Evolutionary conservation across 306 rosid species (phyloP).

Genomic region (Dryas octopetala): DNA sequence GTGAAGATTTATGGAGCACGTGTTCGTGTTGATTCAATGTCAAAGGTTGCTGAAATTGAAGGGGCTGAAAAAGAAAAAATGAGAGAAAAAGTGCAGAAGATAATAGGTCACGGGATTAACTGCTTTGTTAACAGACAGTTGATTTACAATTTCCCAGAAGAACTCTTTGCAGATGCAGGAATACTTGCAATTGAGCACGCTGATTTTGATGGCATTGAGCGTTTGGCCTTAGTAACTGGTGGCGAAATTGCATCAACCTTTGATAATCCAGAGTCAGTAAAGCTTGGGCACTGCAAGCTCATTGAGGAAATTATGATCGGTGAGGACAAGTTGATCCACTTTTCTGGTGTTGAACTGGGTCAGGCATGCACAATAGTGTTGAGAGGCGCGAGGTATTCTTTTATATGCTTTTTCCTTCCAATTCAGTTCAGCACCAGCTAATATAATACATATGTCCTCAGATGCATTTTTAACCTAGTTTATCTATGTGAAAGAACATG

Average conservation of each 20-base stretch:
- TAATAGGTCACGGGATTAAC: constrained; percentile 86
- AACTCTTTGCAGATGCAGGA: constrained; percentile 96
- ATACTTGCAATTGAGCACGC: constrained; percentile 98
- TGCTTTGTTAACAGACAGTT: constrained; percentile 91
- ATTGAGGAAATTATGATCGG: constrained; percentile 98
- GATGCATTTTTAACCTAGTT: neutral
- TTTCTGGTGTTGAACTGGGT: constrained; percentile 95
- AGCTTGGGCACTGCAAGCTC: constrained; percentile 87
- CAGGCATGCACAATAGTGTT: constrained; percentile 90
- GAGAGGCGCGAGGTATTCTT: constrained; percentile 86
- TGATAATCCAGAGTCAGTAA: constrained; percentile 95
- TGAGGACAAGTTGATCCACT: constrained; percentile 89
- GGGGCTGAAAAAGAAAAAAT: constrained; percentile 93
- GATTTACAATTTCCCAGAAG: constrained; percentile 96
- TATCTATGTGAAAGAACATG: neutral
- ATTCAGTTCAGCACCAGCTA: neutral
- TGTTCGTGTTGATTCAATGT: constrained; percentile 93
- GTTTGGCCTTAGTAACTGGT: constrained; percentile 84
- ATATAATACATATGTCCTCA: neutral
- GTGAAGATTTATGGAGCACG: constrained; percentile 96
- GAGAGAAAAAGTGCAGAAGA: constrained; percentile 96
- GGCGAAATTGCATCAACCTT: constrained; percentile 96
- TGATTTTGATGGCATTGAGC: constrained; percentile 97
- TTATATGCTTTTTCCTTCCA: neutral
- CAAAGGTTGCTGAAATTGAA: constrained; percentile 93